Percentiles rank a stretch among this genome's conserved stretches.
Conservation (phyloP, 768 basidiomycete species). For the Artomyces pyxidatus region DNA sequence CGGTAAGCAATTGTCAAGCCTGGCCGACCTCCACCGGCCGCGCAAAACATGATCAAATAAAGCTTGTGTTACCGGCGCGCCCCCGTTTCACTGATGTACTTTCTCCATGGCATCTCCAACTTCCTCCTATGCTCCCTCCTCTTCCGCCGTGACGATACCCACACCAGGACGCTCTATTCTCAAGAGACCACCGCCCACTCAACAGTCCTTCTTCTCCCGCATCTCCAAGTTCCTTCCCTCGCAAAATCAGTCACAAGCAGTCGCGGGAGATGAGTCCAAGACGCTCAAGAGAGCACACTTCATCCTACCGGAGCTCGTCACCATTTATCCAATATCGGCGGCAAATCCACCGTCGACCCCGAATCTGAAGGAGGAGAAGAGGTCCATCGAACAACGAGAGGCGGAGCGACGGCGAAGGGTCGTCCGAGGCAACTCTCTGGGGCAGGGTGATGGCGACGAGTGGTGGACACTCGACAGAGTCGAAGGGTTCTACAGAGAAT, state of each 20-base stretch:
- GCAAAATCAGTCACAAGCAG: slow-evolving; percentile 25
- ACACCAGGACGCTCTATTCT: slow-evolving; percentile 77
- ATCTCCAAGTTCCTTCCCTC: slow-evolving; percentile 69
- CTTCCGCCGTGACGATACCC: slow-evolving; percentile 74
- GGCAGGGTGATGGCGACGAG: slow-evolving; percentile 32
- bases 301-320: slow-evolving; percentile 77
- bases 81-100: too few relatives aligned
- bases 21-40: too few relatives aligned
- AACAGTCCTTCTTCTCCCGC: slow-evolving; percentile 63
- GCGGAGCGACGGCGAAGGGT: slow-evolving; percentile 57
- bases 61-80: too few relatives aligned
- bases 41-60: too few relatives aligned
- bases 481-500: slow-evolving; percentile 80
- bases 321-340: slow-evolving; percentile 86
- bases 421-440: slow-evolving; percentile 45
- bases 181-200: slow-evolving; percentile 64
- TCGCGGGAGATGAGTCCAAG: slow-evolving; percentile 36
- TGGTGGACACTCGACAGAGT: slow-evolving; percentile 88
- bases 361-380: slow-evolving; percentile 72
- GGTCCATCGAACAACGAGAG: slow-evolving; percentile 71
- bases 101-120: slow-evolving; percentile 23
- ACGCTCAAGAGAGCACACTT: slow-evolving; percentile 87
- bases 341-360: slow-evolving; percentile 78
- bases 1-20: too few relatives aligned
- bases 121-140: slow-evolving; percentile 61